A percentile compares a stretch with the other conserved stretches of the same genome.
phyloP scores from a whole-genome alignment of 2,329 filamentous ascomycete genomes.

The Penicillium sp. region DNA sequence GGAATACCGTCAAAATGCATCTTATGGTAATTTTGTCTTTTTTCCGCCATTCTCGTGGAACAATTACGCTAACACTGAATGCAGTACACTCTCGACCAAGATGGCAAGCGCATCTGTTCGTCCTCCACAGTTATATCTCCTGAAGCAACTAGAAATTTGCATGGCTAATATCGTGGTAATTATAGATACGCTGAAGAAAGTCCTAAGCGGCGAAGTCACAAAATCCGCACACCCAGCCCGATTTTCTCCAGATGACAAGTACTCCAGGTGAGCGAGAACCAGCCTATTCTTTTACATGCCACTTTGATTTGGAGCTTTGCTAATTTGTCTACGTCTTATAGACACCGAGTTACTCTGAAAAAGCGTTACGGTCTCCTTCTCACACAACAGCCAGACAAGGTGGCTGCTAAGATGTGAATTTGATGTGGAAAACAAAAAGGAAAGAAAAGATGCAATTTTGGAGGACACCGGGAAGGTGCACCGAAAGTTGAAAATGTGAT shows the following conservation, averaged over 20 bases:
- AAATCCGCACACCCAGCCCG: conserved; percentile 94
- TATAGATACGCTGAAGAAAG: conserved; percentile 79
- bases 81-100: conserved; percentile 74
- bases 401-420: conserved; percentile 29
- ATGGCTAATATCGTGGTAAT: background rate
- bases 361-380: conserved; percentile 84
- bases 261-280: conserved; percentile 60
- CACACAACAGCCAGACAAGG: conserved; percentile 61
- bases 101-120: conserved; percentile 72
- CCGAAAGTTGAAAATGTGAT: conserved; percentile 6
- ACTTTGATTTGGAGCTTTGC: background rate
- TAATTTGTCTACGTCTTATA: conserved; percentile 28
- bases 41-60: background rate
- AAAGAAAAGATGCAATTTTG: conserved; percentile 8
- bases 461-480: background rate
- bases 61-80: conserved; percentile 10
- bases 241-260: conserved; percentile 98
- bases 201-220: conserved; percentile 74
- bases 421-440: background rate
- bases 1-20: conserved; percentile 32
- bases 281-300: background rate
- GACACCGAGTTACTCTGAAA: conserved; percentile 92
- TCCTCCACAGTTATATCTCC: conserved; percentile 33
- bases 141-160: background rate
- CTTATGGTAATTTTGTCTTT: conserved; percentile 33